Evolutionary conservation across 106 monocot species (phyloP).

Genomic region (Platanthera zijinensis): DNA sequence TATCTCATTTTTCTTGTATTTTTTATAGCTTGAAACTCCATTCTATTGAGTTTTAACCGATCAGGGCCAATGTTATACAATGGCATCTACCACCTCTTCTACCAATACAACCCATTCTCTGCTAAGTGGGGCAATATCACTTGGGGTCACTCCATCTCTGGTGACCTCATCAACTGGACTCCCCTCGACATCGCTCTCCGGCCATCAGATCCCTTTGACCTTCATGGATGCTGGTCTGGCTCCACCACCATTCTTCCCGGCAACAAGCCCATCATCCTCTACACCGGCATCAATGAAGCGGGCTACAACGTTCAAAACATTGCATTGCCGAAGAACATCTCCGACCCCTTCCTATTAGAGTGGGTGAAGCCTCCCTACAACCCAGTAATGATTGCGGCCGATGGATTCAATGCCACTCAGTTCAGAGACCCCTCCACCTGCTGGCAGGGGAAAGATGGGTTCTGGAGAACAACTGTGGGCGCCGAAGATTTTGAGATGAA

Average conservation of each 20-base stretch:
- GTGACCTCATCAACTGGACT: conserved; percentile 43
- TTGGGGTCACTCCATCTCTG: conserved; percentile 40
- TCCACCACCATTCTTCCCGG: conserved; percentile 43
- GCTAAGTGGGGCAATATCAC: conserved; percentile 17
- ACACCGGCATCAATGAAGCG: conserved; percentile 30
- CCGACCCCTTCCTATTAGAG: conserved; percentile 35
- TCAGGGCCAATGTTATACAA: conserved; percentile 47
- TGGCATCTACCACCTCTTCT: conserved; percentile 53
- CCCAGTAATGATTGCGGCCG: conserved; percentile 15
- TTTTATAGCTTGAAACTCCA: background rate
- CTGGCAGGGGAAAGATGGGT: conserved; percentile 19
- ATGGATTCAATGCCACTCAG: background rate
- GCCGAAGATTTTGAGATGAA: background rate
- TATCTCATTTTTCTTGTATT: background rate
- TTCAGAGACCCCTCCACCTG: conserved; percentile 27
- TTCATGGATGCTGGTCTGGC: conserved; percentile 52
- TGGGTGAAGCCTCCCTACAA: conserved; percentile 41
- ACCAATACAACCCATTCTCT: conserved; percentile 18
- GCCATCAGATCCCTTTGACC: conserved; percentile 36
- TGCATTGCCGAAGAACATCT: conserved; percentile 37
- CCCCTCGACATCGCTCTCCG: conserved; percentile 17
- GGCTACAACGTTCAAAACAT: conserved; percentile 30
- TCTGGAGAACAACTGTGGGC: conserved; percentile 22
- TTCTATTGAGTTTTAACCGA: background rate
- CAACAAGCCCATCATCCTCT: conserved; percentile 39